Evolutionary conservation across 768 basidiomycete genomes (phyloP).

Genomic region (Sarcodon aspratus): DNA sequence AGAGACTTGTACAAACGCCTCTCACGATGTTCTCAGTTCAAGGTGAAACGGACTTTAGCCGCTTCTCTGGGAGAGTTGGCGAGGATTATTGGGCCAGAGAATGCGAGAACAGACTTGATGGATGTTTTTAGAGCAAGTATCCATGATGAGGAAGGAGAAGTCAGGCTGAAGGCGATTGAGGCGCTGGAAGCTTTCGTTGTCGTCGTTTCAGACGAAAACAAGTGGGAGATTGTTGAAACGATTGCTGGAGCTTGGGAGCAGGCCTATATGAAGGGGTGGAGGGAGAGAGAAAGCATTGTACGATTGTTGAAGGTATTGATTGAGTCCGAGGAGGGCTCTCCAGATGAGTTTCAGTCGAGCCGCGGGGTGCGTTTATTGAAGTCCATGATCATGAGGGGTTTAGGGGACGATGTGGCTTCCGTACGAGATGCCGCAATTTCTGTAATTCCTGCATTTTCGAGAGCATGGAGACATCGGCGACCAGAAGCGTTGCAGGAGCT

Average conservation of each 20-base stretch:
- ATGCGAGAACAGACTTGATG: slow-evolving; percentile 58
- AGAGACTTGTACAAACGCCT: slow-evolving; percentile 58
- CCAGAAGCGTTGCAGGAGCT: slow-evolving; percentile 9
- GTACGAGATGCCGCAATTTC: slow-evolving; percentile 70
- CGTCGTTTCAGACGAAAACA: slow-evolving; percentile 35
- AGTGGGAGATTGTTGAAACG: slow-evolving; percentile 30
- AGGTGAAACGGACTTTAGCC: slow-evolving; percentile 71
- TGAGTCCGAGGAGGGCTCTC: slow-evolving; percentile 27
- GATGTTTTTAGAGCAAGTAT: slow-evolving; percentile 59
- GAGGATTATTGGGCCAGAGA: slow-evolving; percentile 65
- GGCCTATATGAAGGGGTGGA: slow-evolving; percentile 56
- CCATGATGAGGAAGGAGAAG: slow-evolving; percentile 49
- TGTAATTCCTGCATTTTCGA: slow-evolving; percentile 21
- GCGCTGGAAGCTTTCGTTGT: slow-evolving; percentile 45
- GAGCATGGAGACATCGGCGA: slow-evolving; percentile 7
- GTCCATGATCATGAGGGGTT: slow-evolving; percentile 42
- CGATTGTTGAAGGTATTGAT: slow-evolving; percentile 41
- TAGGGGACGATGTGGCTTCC: slow-evolving; percentile 74
- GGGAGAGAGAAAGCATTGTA: slow-evolving; percentile 65
- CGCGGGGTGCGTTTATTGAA: slow-evolving; percentile 21
- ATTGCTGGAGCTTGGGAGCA: slow-evolving; percentile 46
- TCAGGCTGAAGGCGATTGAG: slow-evolving; percentile 63
- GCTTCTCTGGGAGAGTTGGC: slow-evolving; percentile 87
- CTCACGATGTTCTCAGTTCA: slow-evolving; percentile 42
- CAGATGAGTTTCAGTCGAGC: slow-evolving; percentile 13